Percentiles rank a stretch among this genome's conserved stretches.
phyloP scores from a whole-genome alignment of 176 grass and related monocot genomes.

The Raddia guianensis region DNA sequence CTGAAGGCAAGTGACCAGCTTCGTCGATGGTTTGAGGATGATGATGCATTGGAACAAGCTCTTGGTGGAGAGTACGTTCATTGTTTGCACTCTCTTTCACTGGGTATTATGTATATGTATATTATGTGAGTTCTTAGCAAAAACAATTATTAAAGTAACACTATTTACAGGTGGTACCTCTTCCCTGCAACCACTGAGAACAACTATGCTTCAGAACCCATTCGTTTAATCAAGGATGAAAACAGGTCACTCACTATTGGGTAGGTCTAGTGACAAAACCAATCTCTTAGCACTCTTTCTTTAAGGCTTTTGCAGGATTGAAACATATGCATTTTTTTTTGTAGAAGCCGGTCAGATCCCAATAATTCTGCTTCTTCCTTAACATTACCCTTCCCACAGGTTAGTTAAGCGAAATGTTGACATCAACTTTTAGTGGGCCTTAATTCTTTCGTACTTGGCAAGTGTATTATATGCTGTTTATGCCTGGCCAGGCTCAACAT shows the following conservation, averaged over 20 bases:
- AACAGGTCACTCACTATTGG: constrained; percentile 63
- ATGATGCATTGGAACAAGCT: constrained; percentile 90
- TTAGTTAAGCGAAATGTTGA: constrained; percentile 35
- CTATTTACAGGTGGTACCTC: constrained; percentile 80
- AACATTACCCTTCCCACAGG: constrained; percentile 64
- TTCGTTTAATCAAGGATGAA: constrained; percentile 81
- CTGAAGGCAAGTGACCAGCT: constrained; percentile 91
- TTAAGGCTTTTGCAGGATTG: not conserved
- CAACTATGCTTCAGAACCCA: constrained; percentile 48
- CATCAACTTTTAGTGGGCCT: not conserved
- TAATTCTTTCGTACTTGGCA: not conserved
- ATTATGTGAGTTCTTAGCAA: not conserved
- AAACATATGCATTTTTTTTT: constrained; percentile 32
- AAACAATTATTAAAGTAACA: constrained; percentile 18
- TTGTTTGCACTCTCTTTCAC: constrained; percentile 33
- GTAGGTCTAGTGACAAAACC: constrained; percentile 48
- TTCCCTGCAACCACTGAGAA: constrained; percentile 49
- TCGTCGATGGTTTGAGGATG: constrained; percentile 87
- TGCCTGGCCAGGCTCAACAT: not conserved
- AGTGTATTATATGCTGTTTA: not conserved
- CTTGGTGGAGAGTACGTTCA: constrained; percentile 84
- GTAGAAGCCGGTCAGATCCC: constrained; percentile 57
- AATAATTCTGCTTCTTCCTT: constrained; percentile 50
- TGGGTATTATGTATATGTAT: not conserved
- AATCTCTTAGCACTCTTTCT: constrained; percentile 19